phyloP scores from a whole-genome alignment of 176 grass and related monocot species.

The Triticum aestivum region IWGSC_CS_RefSeq_v2.1 NC_057799.1:133757928-133758427 shows the following conservation, averaged over 20 bases:
- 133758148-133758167: conserved; percentile 58
- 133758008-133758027: conserved; percentile 52
- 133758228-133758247: conserved; percentile 85
- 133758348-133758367: conserved; percentile 69
- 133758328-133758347: conserved; percentile 80
- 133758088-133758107: conserved; percentile 46
- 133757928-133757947: conserved; percentile 79
- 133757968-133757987: conserved; percentile 82
- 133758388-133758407: conserved; percentile 76
- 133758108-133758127: conserved; percentile 89
- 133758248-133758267: conserved; percentile 65
- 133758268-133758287: conserved; percentile 76
- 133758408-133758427: conserved; percentile 72
- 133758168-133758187: conserved; percentile 65
- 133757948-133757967: conserved; percentile 50
- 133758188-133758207: conserved; percentile 76
- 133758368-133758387: conserved; percentile 80
- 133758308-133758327: conserved; percentile 68
- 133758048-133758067: conserved; percentile 67
- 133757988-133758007: conserved; percentile 54
- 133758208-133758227: conserved; percentile 90
- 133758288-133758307: conserved; percentile 86
- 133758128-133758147: conserved; percentile 65
- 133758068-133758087: conserved; percentile 42
- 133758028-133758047: conserved; percentile 57